A percentile compares a stretch with the other conserved stretches of the same genome.
Evolutionary conservation across 345 rosid species (phyloP).

Genomic region (Sisymbrium irio): DNA sequence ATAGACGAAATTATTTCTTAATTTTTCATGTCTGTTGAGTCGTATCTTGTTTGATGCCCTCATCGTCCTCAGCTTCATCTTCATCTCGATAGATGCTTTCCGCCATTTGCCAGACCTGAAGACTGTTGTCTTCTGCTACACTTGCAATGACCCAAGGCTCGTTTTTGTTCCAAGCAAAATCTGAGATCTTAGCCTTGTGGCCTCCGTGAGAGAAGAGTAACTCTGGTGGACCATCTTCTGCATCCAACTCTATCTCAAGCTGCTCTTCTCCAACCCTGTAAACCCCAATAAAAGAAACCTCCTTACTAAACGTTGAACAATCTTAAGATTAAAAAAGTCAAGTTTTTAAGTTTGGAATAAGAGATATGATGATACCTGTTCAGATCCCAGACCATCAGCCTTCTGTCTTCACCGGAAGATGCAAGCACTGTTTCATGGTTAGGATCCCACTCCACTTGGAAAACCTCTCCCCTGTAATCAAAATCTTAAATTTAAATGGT

Average conservation of each 20-base stretch:
- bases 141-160: slow-evolving; percentile 80
- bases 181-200: slow-evolving; percentile 78
- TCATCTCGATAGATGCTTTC: slow-evolving; percentile 73
- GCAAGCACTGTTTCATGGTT: slow-evolving; percentile 89
- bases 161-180: slow-evolving; percentile 75
- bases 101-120: slow-evolving; percentile 84
- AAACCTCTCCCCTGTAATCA: slow-evolving; percentile 54
- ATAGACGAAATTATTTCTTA: not conserved
- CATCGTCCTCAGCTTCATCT: slow-evolving; percentile 28
- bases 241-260: slow-evolving; percentile 69
- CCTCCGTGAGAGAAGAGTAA: slow-evolving; percentile 90
- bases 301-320: not conserved
- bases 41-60: slow-evolving; percentile 11
- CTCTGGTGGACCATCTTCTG: slow-evolving; percentile 90
- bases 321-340: not conserved
- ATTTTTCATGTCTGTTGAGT: not conserved
- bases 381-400: slow-evolving; percentile 91
- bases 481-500: not conserved
- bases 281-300: not conserved
- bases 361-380: slow-evolving; percentile 56
- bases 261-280: slow-evolving; percentile 87
- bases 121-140: slow-evolving; percentile 74
- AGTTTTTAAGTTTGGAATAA: not conserved
- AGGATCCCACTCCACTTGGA: slow-evolving; percentile 99
- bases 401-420: slow-evolving; percentile 89